A percentile compares a stretch with the other conserved stretches of the same genome.
These are phyloP conservation scores for Arctostaphylos glauca DNA, from an alignment of 148 eudicot genomes.

Conservation along the genomic window DNA sequence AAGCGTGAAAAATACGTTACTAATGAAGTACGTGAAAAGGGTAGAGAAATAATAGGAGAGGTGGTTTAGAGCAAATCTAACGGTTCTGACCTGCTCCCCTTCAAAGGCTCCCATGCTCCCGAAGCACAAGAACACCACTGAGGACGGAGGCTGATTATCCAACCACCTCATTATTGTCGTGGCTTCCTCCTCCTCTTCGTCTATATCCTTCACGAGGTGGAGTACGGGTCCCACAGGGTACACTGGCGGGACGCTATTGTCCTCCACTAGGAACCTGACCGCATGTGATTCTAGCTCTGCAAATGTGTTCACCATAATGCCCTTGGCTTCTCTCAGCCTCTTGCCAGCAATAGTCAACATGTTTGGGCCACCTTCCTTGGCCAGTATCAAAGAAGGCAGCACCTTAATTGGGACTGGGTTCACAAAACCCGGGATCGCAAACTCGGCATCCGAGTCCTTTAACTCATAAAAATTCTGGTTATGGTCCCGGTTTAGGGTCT, in stretches of 20 bases:
- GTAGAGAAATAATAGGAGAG: no score
- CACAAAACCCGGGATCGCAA: constrained; percentile 1
- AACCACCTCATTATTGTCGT: neutral
- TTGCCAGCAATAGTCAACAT: neutral
- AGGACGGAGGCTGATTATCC: neutral
- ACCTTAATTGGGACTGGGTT: constrained; percentile 18
- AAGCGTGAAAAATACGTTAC: no score
- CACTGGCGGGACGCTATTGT: constrained; percentile 20
- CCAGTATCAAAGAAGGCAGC: constrained; percentile 10
- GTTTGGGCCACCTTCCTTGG: neutral
- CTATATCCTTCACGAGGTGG: neutral
- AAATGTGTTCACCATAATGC: constrained; percentile 37
- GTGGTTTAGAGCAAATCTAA: no score
- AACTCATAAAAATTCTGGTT: neutral
- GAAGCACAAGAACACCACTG: constrained; percentile 1
- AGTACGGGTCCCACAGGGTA: constrained; percentile 20
- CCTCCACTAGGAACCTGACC: neutral
- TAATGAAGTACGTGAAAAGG: no score
- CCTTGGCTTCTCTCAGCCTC: constrained; percentile 18
- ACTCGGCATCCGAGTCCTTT: neutral
- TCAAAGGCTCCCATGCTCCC: constrained; percentile 1
- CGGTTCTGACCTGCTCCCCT: neutral
- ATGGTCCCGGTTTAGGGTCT: neutral
- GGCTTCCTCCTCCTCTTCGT: neutral
- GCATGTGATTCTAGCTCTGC: constrained; percentile 25